These are phyloP conservation scores for Psidium guajava DNA, from an alignment of 345 rosid species.

Conservation along the genomic window DNA sequence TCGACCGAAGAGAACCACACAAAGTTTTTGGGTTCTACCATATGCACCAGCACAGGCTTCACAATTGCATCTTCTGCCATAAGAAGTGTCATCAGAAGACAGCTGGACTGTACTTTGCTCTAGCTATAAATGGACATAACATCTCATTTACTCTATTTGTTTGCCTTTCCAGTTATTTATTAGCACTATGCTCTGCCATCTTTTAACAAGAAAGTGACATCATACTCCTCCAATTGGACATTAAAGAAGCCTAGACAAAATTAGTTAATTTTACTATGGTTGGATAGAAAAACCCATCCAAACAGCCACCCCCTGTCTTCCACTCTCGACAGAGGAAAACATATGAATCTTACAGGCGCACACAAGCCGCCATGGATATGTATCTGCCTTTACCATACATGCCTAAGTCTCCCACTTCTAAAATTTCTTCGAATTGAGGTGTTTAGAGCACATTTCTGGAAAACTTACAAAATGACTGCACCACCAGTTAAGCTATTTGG, in stretches of 20 bases:
- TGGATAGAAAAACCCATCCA: neutral
- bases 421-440: neutral
- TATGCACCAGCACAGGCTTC: neutral
- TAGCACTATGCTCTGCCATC: neutral
- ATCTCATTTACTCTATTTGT: neutral
- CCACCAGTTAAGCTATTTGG: neutral
- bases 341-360: neutral
- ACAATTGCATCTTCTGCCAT: neutral
- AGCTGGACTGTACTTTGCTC: neutral
- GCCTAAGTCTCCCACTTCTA: neutral
- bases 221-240: neutral
- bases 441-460: neutral
- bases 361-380: neutral
- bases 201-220: neutral
- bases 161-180: neutral
- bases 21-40: neutral
- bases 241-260: neutral
- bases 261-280: neutral
- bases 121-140: neutral
- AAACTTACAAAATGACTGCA: neutral
- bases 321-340: neutral
- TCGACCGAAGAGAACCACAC: accelerated
- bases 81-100: neutral
- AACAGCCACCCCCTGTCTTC: neutral
- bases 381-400: too few relatives aligned